Conservation (phyloP, 2,329 filamentous ascomycete genomes). For the Pseudocercospora pini-densiflorae region DNA sequence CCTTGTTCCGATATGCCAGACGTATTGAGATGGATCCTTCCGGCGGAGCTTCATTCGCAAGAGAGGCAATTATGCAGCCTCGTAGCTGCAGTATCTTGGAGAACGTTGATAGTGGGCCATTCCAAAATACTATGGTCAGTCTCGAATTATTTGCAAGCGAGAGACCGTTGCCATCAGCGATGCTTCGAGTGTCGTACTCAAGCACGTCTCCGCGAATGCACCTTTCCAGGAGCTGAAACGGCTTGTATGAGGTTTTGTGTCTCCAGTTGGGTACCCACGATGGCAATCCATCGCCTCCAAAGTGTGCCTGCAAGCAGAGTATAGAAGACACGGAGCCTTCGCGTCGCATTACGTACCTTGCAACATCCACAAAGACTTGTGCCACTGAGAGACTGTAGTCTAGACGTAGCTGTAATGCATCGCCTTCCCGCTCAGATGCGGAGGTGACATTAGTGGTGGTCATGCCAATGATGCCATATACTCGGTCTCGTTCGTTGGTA, state of each 20-base stretch:
- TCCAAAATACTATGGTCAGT: not conserved
- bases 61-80: not conserved
- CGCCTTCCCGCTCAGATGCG: not conserved
- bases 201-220: not conserved
- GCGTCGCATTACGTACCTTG: not conserved
- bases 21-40: not conserved
- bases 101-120: not conserved
- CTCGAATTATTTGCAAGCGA: not conserved
- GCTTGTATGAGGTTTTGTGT: not conserved
- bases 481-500: not conserved
- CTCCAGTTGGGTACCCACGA: conserved; percentile 16
- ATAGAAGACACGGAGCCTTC: not conserved
- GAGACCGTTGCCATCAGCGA: not conserved
- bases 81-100: not conserved
- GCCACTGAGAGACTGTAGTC: not conserved
- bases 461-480: not conserved
- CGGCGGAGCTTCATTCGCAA: not conserved
- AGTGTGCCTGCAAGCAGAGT: not conserved
- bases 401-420: not conserved
- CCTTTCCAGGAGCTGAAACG: not conserved
- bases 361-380: not conserved
- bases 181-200: not conserved
- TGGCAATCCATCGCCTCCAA: conserved; percentile 9
- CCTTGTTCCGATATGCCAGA: not conserved
- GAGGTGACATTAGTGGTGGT: not conserved